Evolutionary conservation across 2,329 filamentous ascomycete genomes (phyloP).

Genomic region (Lachnellula cervina): DNA sequence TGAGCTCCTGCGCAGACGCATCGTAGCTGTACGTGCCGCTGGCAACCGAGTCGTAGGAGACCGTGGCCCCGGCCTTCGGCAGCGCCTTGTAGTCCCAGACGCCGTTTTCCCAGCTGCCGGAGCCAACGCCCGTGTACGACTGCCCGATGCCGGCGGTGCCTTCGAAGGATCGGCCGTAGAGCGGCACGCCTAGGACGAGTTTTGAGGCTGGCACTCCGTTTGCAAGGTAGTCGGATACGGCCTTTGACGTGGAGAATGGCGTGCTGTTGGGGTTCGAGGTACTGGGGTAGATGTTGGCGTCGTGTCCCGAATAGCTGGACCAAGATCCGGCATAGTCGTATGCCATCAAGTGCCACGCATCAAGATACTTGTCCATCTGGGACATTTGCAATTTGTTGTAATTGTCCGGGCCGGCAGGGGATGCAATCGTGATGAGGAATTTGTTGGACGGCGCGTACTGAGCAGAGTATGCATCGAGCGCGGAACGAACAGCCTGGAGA

Average conservation of each 20-base stretch:
- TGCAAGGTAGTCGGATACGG: conserved; percentile 60
- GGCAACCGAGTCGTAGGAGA: conserved; percentile 51
- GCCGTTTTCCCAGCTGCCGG: conserved; percentile 67
- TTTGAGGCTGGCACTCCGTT: conserved; percentile 60
- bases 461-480: conserved; percentile 46
- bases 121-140: conserved; percentile 58
- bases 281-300: conserved; percentile 64
- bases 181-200: conserved; percentile 72
- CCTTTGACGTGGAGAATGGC: conserved; percentile 63
- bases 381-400: conserved; percentile 44
- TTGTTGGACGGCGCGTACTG: conserved; percentile 42
- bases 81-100: conserved; percentile 80
- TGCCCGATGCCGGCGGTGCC: conserved; percentile 62
- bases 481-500: conserved; percentile 29
- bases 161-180: conserved; percentile 71
- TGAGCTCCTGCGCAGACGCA: conserved; percentile 50
- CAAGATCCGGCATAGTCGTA: conserved; percentile 70
- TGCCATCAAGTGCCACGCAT: conserved; percentile 61
- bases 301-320: conserved; percentile 59
- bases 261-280: conserved; percentile 51
- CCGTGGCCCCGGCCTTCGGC: conserved; percentile 54
- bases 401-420: conserved; percentile 44
- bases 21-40: conserved; percentile 71
- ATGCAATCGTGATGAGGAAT: conserved; percentile 51
- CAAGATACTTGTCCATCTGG: conserved; percentile 43